These are phyloP conservation scores for Cladosporium austrohemisphaericum DNA, from an alignment of 2,329 filamentous ascomycete species.

Conservation along the genomic window DNA sequence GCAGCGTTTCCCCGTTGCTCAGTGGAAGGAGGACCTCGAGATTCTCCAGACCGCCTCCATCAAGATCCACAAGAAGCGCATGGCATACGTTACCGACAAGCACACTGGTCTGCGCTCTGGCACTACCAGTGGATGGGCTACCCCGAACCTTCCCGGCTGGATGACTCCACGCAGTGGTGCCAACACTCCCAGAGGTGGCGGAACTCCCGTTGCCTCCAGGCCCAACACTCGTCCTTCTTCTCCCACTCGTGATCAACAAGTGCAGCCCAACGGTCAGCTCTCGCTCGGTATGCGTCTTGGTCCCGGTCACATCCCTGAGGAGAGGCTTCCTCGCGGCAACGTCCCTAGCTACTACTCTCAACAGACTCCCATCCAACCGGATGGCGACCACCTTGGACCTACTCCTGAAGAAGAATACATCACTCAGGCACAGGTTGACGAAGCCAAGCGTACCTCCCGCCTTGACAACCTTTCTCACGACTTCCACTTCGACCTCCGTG, in stretches of 20 bases:
- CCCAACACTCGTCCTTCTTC: constrained; percentile 32
- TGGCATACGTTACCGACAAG: constrained; percentile 16
- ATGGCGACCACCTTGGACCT: neutral
- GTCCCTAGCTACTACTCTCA: constrained; percentile 15
- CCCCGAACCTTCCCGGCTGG: constrained; percentile 32
- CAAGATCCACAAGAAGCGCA: constrained; percentile 51
- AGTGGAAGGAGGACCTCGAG: constrained; percentile 64
- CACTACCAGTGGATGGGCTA: constrained; percentile 33
- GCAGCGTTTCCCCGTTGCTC: constrained; percentile 63
- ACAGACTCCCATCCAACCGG: neutral
- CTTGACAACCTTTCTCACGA: constrained; percentile 23
- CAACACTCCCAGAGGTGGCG: constrained; percentile 40
- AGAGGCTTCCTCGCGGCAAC: constrained; percentile 5
- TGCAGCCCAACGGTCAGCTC: constrained; percentile 23
- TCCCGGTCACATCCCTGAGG: constrained; percentile 24
- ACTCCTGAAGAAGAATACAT: constrained; percentile 30
- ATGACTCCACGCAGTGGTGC: constrained; percentile 42
- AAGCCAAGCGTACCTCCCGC: constrained; percentile 30
- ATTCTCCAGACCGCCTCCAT: constrained; percentile 60
- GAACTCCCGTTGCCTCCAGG: constrained; percentile 32
- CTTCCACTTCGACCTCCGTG: constrained; percentile 30
- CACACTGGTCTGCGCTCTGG: constrained; percentile 14
- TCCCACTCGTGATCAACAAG: constrained; percentile 28
- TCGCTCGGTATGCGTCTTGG: constrained; percentile 31
- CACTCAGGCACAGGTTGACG: constrained; percentile 30